Conservation (phyloP, 2,329 filamentous ascomycete genomes). For the Fusarium albosuccineum region DNA sequence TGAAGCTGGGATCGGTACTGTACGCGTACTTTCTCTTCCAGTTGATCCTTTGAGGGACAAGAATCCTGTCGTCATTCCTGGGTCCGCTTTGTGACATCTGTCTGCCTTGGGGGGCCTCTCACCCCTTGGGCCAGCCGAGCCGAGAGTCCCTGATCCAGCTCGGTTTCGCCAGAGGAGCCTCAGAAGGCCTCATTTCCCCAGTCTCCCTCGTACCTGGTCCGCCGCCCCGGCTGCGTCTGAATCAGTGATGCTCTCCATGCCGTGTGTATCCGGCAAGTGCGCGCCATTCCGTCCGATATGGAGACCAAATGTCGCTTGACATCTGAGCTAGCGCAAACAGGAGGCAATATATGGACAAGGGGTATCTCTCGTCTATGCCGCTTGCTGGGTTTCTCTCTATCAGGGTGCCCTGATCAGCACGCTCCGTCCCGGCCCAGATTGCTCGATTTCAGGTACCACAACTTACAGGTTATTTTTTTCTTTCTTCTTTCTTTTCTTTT, state of each 20-base stretch:
- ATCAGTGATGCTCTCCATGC: not conserved
- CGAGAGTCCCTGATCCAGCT: constrained; percentile 11
- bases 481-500: constrained; percentile 10
- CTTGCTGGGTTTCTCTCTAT: not conserved
- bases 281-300: not conserved
- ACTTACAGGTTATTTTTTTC: constrained; percentile 6
- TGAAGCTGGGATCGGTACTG: constrained; percentile 20
- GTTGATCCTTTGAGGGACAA: constrained; percentile 3
- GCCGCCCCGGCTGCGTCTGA: constrained; percentile 4
- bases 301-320: constrained; percentile 12
- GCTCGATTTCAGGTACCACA: constrained; percentile 12
- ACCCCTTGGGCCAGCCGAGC: constrained; percentile 2
- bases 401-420: constrained; percentile 13
- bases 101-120: not conserved
- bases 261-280: constrained; percentile 12
- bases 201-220: not conserved
- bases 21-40: constrained; percentile 5
- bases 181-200: constrained; percentile 37
- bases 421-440: constrained; percentile 13
- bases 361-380: not conserved
- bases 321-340: constrained; percentile 3
- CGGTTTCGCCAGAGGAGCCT: constrained; percentile 26
- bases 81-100: constrained; percentile 32
- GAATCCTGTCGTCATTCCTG: constrained; percentile 30
- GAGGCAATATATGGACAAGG: not conserved